Conservation (phyloP, 2,329 filamentous ascomycete species). For the Hypoxylon sp. region DNA sequence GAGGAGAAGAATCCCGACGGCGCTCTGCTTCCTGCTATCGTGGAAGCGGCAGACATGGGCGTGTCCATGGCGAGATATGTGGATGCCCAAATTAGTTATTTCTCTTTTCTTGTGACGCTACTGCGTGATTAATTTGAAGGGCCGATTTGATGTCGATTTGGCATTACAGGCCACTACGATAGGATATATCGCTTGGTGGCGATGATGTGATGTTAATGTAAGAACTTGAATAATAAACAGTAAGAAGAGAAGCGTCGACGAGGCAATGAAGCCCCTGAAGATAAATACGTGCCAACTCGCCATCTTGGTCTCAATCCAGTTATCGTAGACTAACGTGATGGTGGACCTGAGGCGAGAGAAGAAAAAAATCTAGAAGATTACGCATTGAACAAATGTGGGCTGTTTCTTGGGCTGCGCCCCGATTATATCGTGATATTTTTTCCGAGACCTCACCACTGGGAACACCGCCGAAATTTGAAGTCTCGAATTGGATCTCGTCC, state of each 20-base stretch:
- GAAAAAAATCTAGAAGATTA: background rate
- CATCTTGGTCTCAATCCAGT: background rate
- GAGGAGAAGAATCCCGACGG: background rate
- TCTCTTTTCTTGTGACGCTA: background rate
- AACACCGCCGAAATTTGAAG: background rate
- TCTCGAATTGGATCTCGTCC: background rate
- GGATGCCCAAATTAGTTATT: background rate
- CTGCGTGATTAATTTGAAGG: background rate
- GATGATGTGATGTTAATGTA: background rate
- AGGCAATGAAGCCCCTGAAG: background rate
- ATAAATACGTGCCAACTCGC: background rate
- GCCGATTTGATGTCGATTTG: background rate
- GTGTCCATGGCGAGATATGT: background rate
- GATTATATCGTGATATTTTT: background rate
- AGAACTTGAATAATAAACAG: background rate
- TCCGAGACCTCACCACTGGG: background rate
- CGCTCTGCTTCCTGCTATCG: constrained; percentile 4
- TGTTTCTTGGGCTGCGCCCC: background rate
- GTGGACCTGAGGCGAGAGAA: background rate
- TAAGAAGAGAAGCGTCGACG: background rate
- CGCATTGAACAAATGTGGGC: background rate
- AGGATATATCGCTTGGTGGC: background rate
- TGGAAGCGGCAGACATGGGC: constrained; percentile 1
- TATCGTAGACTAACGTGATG: background rate
- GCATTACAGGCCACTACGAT: background rate